These are phyloP conservation scores for Fusarium sublunatum DNA, from an alignment of 2,329 filamentous ascomycete species.

Conservation along the genomic window DNA sequence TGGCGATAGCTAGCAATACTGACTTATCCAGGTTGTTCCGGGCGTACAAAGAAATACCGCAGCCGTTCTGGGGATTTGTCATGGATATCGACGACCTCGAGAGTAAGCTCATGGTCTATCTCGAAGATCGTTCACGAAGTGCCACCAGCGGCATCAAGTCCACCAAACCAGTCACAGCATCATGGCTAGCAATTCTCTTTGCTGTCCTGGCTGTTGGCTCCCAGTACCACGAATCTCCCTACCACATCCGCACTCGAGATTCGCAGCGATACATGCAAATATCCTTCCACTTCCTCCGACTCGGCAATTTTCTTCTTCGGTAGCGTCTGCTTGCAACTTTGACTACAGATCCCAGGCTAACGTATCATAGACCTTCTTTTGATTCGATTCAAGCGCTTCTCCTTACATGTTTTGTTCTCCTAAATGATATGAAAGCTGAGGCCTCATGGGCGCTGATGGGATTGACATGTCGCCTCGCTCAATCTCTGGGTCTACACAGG, in stretches of 20 bases:
- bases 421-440: slow-evolving; percentile 77
- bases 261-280: slow-evolving; percentile 72
- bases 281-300: slow-evolving; percentile 72
- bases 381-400: slow-evolving; percentile 74
- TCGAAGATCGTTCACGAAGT: slow-evolving; percentile 71
- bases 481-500: slow-evolving; percentile 71
- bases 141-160: slow-evolving; percentile 59
- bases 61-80: slow-evolving; percentile 75
- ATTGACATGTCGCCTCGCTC: slow-evolving; percentile 72
- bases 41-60: slow-evolving; percentile 74
- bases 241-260: slow-evolving; percentile 68
- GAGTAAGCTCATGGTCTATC: slow-evolving; percentile 71
- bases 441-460: slow-evolving; percentile 74
- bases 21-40: slow-evolving; percentile 64
- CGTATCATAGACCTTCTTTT: slow-evolving; percentile 64
- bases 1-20: neutral
- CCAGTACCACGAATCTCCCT: slow-evolving; percentile 73
- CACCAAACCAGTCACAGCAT: slow-evolving; percentile 67
- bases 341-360: slow-evolving; percentile 9
- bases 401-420: slow-evolving; percentile 70
- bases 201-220: slow-evolving; percentile 73
- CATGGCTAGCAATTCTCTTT: slow-evolving; percentile 74
- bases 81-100: slow-evolving; percentile 75
- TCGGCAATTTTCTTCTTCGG: slow-evolving; percentile 72
- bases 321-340: slow-evolving; percentile 41